Conservation (phyloP, 495 filamentous ascomycete species). For the Penicillium lividum region DNA sequence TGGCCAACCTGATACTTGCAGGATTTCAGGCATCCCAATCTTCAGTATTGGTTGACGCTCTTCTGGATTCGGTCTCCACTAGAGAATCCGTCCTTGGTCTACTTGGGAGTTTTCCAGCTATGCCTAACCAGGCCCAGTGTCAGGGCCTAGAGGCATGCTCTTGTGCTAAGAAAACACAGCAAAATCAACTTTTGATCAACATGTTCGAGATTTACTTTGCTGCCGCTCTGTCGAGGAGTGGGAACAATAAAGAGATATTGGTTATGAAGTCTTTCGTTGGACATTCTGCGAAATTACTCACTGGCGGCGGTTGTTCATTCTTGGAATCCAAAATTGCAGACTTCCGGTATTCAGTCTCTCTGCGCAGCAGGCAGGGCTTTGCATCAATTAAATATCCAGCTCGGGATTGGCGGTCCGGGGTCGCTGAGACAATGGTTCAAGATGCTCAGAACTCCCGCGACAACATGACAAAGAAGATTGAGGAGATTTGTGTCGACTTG, state of each 20-base stretch:
- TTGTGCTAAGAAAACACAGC: conserved; percentile 17
- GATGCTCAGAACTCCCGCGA: conserved; percentile 40
- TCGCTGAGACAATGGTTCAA: conserved; percentile 38
- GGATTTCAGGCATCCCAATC: conserved; percentile 24
- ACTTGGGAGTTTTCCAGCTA: conserved; percentile 25
- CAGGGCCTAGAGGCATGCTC: conserved; percentile 23
- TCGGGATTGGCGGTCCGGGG: conserved; percentile 46
- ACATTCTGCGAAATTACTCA: conserved; percentile 16
- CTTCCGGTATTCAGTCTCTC: conserved; percentile 9
- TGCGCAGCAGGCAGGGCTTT: conserved; percentile 15
- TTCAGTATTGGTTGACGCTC: conserved; percentile 6
- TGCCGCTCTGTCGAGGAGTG: conserved; percentile 19
- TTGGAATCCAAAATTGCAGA: conserved; percentile 14
- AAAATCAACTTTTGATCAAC: conserved; percentile 35
- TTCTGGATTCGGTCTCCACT: conserved; percentile 13
- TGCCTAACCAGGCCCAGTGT: conserved; percentile 22
- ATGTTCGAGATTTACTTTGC: conserved; percentile 32
- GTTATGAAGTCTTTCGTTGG: conserved; percentile 21
- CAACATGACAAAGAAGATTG: conserved; percentile 47
- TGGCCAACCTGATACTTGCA: conserved; percentile 28
- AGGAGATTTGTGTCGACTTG: conserved; percentile 54
- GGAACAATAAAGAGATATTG: conserved; percentile 8
- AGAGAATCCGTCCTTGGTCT: conserved; percentile 24
- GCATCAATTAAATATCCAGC: conserved; percentile 16
- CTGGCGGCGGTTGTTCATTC: conserved; percentile 21